Evolutionary conservation across 768 basidiomycete species (phyloP).

Genomic region (Lactarius trivialis): DNA sequence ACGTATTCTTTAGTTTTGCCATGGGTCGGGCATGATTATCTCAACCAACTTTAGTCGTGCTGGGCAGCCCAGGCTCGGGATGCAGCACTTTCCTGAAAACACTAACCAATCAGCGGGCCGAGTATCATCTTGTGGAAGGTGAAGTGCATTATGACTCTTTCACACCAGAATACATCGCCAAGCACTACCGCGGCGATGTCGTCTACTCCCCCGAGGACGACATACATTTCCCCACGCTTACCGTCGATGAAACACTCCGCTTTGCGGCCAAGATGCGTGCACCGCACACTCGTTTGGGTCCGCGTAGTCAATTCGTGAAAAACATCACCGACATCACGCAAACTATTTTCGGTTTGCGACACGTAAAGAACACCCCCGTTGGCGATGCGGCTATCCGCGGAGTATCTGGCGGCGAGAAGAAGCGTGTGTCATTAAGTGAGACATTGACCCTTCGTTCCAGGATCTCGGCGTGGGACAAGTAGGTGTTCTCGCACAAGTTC

Average conservation of each 20-base stretch:
- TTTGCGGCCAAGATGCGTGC: conserved; percentile 66
- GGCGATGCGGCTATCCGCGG: conserved; percentile 73
- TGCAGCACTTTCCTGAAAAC: conserved; percentile 81
- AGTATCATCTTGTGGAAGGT: conserved; percentile 63
- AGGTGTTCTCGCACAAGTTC: background rate
- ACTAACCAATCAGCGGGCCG: conserved; percentile 66
- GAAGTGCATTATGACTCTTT: conserved; percentile 73
- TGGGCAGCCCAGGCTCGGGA: conserved; percentile 80
- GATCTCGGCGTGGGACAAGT: conserved; percentile 77
- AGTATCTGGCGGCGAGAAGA: conserved; percentile 70
- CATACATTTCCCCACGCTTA: conserved; percentile 78
- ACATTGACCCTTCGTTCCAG: conserved; percentile 53
- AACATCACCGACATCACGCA: conserved; percentile 46
- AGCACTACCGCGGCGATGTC: conserved; percentile 71
- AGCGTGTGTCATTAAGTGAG: conserved; percentile 79
- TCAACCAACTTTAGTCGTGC: conserved; percentile 48
- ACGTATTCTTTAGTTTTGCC: conserved; percentile 28
- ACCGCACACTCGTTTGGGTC: conserved; percentile 47
- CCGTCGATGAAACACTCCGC: conserved; percentile 66
- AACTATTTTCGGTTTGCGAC: conserved; percentile 70
- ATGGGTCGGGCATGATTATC: background rate
- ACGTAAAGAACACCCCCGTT: conserved; percentile 64
- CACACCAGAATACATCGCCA: conserved; percentile 52
- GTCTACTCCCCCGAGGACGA: conserved; percentile 82
- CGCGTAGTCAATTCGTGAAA: conserved; percentile 39